Evolutionary conservation across 1,139 yeast species (phyloP).

Genomic region (Yamadazyma spencermartinsiae): DNA sequence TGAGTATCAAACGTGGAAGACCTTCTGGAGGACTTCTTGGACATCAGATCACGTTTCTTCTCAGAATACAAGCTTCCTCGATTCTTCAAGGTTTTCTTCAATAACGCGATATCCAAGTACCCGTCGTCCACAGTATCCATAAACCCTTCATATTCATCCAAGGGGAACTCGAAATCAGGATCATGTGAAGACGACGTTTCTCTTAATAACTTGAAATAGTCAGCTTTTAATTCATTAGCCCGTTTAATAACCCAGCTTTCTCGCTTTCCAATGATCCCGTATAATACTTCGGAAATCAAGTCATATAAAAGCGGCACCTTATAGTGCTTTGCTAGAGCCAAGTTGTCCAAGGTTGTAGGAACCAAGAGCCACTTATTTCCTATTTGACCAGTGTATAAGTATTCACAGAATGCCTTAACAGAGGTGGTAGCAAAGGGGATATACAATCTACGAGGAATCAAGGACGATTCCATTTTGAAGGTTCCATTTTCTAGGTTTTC

Average conservation of each 20-base stretch:
- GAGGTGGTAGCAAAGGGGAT: slow-evolving; percentile 65
- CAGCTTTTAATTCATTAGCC: slow-evolving; percentile 33
- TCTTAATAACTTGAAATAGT: slow-evolving; percentile 26
- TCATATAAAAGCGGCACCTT: slow-evolving; percentile 70
- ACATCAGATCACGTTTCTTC: slow-evolving; percentile 2
- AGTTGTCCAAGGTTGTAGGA: slow-evolving; percentile 66
- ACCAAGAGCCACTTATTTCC: slow-evolving; percentile 69
- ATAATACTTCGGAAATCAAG: slow-evolving; percentile 64
- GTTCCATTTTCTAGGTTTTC: slow-evolving; percentile 35
- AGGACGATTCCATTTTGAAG: slow-evolving; percentile 53
- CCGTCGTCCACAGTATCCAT: slow-evolving; percentile 67
- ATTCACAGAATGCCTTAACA: slow-evolving; percentile 67
- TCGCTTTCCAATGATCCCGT: slow-evolving; percentile 66
- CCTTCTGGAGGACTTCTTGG: slow-evolving; percentile 10
- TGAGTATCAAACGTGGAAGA: slow-evolving; percentile 13
- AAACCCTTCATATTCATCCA: slow-evolving; percentile 74
- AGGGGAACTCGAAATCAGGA: slow-evolving; percentile 32
- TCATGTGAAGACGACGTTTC: slow-evolving; percentile 25
- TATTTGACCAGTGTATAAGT: slow-evolving; percentile 74
- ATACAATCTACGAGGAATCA: slow-evolving; percentile 66
- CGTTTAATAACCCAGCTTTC: slow-evolving; percentile 53
- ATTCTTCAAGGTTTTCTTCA: slow-evolving; percentile 39
- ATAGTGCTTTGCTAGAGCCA: slow-evolving; percentile 61
- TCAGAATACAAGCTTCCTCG: slow-evolving; percentile 5
- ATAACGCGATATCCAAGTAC: slow-evolving; percentile 53